phyloP scores from a whole-genome alignment of 2,329 filamentous ascomycete species.

The Cladosporium sp. region DNA sequence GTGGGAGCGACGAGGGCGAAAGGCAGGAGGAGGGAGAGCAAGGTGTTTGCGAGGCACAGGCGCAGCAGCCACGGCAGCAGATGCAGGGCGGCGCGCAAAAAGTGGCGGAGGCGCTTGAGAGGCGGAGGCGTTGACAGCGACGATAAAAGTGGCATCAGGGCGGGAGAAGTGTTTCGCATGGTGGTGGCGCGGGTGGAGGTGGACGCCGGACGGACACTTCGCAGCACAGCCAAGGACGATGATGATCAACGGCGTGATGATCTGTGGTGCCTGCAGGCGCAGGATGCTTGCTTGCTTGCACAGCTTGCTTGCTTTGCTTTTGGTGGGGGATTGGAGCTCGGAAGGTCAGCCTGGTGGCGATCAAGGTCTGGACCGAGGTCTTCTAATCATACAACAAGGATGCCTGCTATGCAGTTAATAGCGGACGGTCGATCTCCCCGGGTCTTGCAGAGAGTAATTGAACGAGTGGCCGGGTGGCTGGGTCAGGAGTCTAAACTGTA shows the following conservation, averaged over 20 bases:
- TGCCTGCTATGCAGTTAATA: background rate
- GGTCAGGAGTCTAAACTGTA: background rate
- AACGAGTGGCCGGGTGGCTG: background rate
- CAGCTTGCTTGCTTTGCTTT: background rate
- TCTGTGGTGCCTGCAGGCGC: too few relatives aligned
- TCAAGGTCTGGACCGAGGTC: background rate
- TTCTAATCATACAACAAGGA: background rate
- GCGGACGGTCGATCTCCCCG: background rate
- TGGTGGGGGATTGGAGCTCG: background rate
- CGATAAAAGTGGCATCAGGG: background rate
- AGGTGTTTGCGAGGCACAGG: constrained; percentile 54
- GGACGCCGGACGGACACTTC: background rate
- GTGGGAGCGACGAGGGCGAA: constrained; percentile 43
- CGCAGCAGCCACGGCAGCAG: constrained; percentile 54
- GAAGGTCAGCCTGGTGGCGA: background rate
- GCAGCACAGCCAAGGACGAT: background rate
- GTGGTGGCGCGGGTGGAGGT: background rate
- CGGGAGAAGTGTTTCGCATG: constrained; percentile 6
- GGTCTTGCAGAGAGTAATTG: background rate
- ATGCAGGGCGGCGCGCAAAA: constrained; percentile 35
- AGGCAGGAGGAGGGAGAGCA: constrained; percentile 39
- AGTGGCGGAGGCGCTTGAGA: constrained; percentile 29
- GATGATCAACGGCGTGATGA: background rate
- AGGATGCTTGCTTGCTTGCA: background rate
- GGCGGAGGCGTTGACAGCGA: background rate